A percentile compares a stretch with the other conserved stretches of the same genome.
phyloP scores from a whole-genome alignment of 768 basidiomycete genomes.

The Chlorophyllum brunneum region DNA sequence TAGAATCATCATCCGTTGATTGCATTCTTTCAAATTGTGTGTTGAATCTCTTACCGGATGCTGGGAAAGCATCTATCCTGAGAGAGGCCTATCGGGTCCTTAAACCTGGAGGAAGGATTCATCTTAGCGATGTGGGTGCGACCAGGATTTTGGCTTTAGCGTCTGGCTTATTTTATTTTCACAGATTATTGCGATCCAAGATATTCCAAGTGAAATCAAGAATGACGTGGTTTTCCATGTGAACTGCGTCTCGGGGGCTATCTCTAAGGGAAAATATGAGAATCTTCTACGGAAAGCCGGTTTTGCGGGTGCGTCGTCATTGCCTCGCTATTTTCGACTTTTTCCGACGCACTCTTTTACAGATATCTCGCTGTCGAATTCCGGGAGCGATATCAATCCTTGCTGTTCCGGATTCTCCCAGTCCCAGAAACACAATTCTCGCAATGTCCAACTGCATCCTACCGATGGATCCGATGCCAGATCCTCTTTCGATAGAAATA shows the following conservation, averaged over 20 bases:
- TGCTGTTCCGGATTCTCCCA: slow-evolving; percentile 21
- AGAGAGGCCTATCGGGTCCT: slow-evolving; percentile 47
- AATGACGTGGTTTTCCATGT: slow-evolving; percentile 38
- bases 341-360: not conserved
- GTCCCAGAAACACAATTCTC: slow-evolving; percentile 1
- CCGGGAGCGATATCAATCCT: slow-evolving; percentile 35
- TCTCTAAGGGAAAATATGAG: slow-evolving; percentile 34
- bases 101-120: slow-evolving; percentile 54
- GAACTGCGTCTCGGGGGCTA: slow-evolving; percentile 45
- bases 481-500: slow-evolving; percentile 32
- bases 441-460: not conserved
- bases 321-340: not conserved
- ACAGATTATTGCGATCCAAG: slow-evolving; percentile 45
- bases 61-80: slow-evolving; percentile 38
- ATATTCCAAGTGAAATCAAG: slow-evolving; percentile 37
- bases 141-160: not conserved
- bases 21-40: slow-evolving; percentile 59
- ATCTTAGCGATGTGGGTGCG: slow-evolving; percentile 44
- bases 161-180: not conserved
- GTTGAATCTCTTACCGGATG: slow-evolving; percentile 42
- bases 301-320: slow-evolving; percentile 31
- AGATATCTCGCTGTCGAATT: slow-evolving; percentile 41
- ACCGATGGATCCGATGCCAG: slow-evolving; percentile 4
- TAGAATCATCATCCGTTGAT: slow-evolving; percentile 44
- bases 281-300: slow-evolving; percentile 34